These are phyloP conservation scores for Sphenostylis stenocarpa DNA, from an alignment of 306 rosid species.

Conservation along the genomic window DNA sequence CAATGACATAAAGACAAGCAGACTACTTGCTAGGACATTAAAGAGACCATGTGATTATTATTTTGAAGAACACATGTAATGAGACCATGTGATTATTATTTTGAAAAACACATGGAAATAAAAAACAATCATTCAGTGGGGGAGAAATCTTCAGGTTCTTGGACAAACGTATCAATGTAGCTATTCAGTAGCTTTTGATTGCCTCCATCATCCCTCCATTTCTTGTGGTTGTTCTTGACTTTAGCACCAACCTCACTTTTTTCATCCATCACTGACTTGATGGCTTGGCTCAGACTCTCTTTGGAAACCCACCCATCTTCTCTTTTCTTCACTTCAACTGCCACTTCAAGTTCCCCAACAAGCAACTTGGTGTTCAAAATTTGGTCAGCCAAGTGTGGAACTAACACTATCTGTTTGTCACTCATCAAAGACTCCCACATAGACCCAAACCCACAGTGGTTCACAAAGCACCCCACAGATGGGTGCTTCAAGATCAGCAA, in stretches of 20 bases:
- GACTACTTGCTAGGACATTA: too few species aligned
- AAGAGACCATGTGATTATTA: too few species aligned
- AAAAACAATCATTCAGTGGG: too few species aligned
- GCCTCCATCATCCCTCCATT: slow-evolving; percentile 34
- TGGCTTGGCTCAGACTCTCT: slow-evolving; percentile 49
- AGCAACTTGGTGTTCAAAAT: slow-evolving; percentile 53
- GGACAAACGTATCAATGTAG: slow-evolving; percentile 45
- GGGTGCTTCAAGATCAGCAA: slow-evolving; percentile 48
- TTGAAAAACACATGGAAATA: too few species aligned
- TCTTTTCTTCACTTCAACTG: slow-evolving; percentile 47
- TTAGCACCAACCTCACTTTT: slow-evolving; percentile 40
- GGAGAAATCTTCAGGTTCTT: slow-evolving; percentile 16
- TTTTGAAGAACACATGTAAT: too few species aligned
- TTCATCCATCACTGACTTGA: slow-evolving; percentile 49
- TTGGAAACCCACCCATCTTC: slow-evolving; percentile 48
- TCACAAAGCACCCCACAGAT: slow-evolving; percentile 67
- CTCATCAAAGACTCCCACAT: slow-evolving; percentile 72
- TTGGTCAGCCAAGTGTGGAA: slow-evolving; percentile 59
- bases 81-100: too few species aligned
- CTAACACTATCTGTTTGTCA: slow-evolving; percentile 53
- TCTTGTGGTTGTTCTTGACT: slow-evolving; percentile 48
- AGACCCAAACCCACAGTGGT: slow-evolving; percentile 72
- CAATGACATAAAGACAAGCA: too few species aligned
- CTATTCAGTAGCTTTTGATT: slow-evolving; percentile 34
- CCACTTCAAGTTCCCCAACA: slow-evolving; percentile 54